Conservation (phyloP, 2,329 filamentous ascomycete species). For the Fusarium sp. region DNA sequence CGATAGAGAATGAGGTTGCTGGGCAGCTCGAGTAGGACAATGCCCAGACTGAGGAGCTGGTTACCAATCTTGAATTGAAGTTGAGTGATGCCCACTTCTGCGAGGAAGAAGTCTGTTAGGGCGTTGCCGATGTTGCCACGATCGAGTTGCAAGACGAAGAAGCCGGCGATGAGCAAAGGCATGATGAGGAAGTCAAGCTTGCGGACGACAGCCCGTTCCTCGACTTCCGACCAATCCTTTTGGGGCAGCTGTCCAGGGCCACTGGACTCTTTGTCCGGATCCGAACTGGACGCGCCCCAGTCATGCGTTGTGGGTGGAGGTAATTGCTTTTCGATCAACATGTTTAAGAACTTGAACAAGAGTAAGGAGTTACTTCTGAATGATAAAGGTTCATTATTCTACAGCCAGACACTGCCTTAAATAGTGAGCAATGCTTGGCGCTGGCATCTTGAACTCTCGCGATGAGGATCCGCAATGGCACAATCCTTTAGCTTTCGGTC, state of each 20-base stretch:
- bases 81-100: slow-evolving; percentile 58
- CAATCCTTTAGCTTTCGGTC: background rate
- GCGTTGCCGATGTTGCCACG: slow-evolving; percentile 53
- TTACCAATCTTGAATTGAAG: slow-evolving; percentile 61
- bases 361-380: background rate
- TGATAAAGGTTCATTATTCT: background rate
- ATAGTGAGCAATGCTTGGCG: background rate
- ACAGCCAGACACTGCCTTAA: background rate
- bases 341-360: background rate
- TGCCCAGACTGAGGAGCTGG: slow-evolving; percentile 54
- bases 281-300: background rate
- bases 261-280: background rate
- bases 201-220: background rate
- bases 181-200: slow-evolving; percentile 56
- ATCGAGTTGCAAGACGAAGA: slow-evolving; percentile 57
- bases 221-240: background rate
- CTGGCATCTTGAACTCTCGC: background rate
- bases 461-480: background rate
- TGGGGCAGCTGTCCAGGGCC: background rate
- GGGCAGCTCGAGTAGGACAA: slow-evolving; percentile 7
- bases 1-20: slow-evolving; percentile 45
- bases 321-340: background rate
- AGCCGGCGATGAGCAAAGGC: slow-evolving; percentile 58
- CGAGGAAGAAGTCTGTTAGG: slow-evolving; percentile 55
- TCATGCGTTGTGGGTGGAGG: background rate